Evolutionary conservation across 1,139 yeast species (phyloP), one percentile per base, ranked within the genome.

Genomic region (Ashbya aceris): DNA sequence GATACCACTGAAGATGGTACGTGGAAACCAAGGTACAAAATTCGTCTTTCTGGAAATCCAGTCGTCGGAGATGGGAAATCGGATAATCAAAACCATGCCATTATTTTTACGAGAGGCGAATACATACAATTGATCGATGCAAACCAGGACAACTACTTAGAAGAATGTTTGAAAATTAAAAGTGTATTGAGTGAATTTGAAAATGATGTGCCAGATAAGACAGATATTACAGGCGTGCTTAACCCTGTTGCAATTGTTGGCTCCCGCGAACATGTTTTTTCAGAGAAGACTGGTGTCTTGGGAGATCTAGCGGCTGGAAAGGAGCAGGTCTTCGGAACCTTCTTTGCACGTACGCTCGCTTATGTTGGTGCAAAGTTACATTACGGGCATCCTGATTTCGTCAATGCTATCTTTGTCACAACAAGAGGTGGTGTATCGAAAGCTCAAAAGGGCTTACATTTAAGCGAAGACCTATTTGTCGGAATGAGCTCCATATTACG

Each of bases 291-390:
- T 44, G 85, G 85, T 66, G 77, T 79, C 55, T 69, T 79, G 53
- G 85, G 84, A 67, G 85, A 79, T 66, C 79, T 79, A 60, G 84
- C 84, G 51, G 85, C 85, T 46, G 84, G 84, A 66, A 79, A 79
- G 64, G 85, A 79, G 66, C 84, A 79, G 61, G 79, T 84, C 55
- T 79, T 79, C 62, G 84, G 85, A 66, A 79, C 85, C 2, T 70
- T 79, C 58, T 79, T 78, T 54, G 82, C 84, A 9, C 73, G 85
- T 69, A 79, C 84, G 32, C 70, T 79, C 63, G 81, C 84, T 41
- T 80, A 78, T 64, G 70, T 79, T 59, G 84, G 84, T 58, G 84
- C 83, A 60, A 79, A 79, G 54, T 71, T 79, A 61, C 85, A 79
- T 67, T 79, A 79, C 68, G 85, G 85, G 53, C 85, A 79, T 59